Evolutionary conservation across 371 early-diverging fungal species (phyloP).

Genomic region (Coemansia sp.): DNA sequence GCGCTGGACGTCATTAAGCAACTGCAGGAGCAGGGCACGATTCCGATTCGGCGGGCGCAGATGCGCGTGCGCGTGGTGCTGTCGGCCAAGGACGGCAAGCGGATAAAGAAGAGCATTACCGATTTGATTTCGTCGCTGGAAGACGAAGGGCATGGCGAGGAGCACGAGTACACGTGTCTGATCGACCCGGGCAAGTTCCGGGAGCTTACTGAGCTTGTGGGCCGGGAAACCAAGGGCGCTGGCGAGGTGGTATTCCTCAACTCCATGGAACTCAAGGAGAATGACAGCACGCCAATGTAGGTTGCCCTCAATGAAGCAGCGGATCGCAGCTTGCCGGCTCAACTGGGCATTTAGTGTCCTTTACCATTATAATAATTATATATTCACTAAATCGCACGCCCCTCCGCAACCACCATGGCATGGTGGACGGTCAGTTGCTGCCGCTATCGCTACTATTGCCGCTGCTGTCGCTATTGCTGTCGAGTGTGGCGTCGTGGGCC

Average conservation of each 20-base stretch:
- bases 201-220: conserved; percentile 71
- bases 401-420: no score
- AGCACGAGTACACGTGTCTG: conserved; percentile 77
- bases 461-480: conserved; percentile 7
- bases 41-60: conserved; percentile 92
- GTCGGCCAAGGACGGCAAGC: conserved; percentile 83
- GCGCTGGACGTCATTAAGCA: conserved; percentile 92
- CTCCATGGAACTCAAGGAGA: conserved; percentile 78
- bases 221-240: conserved; percentile 80
- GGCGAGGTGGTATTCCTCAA: conserved; percentile 86
- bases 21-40: conserved; percentile 78
- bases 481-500: conserved; percentile 36
- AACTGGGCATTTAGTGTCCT: not conserved
- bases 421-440: not conserved
- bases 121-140: conserved; percentile 73
- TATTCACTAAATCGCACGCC: no score
- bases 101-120: conserved; percentile 74
- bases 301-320: not conserved
- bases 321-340: not conserved
- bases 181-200: conserved; percentile 95
- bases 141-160: conserved; percentile 81
- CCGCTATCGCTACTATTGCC: conserved; percentile 7
- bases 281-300: conserved; percentile 66
- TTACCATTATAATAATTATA: no score
- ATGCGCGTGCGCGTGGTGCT: conserved; percentile 83